A percentile compares a stretch with the other conserved stretches of the same genome.
Conservation (phyloP, 352 stramenopile species). For the Pythium volutum region DNA sequence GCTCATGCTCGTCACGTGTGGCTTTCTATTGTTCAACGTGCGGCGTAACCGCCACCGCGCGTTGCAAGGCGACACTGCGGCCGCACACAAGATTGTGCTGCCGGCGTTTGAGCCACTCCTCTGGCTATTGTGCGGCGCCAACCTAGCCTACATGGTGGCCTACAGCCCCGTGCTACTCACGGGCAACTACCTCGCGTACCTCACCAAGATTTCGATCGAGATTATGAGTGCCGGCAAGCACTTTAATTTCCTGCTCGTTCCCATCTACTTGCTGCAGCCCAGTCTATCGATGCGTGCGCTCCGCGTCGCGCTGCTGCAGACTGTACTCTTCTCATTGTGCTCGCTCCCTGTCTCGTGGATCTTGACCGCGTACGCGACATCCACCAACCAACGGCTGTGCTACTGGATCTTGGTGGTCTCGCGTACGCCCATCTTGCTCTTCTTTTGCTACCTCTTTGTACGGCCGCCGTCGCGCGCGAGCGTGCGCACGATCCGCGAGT, state of each 20-base stretch:
- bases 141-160: conserved; percentile 32
- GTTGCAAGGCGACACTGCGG: conserved; percentile 36
- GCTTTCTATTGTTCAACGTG: conserved; percentile 42
- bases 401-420: conserved; percentile 5
- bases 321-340: conserved; percentile 31
- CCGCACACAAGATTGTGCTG: conserved; percentile 52
- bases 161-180: conserved; percentile 33
- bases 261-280: conserved; percentile 56
- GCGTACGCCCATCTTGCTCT: background rate
- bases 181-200: conserved; percentile 27
- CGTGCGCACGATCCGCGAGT: background rate
- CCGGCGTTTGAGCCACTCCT: conserved; percentile 67
- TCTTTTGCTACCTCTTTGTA: conserved; percentile 10
- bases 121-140: conserved; percentile 23
- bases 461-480: conserved; percentile 9
- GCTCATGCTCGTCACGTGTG: conserved; percentile 5
- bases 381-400: conserved; percentile 1
- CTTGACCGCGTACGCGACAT: conserved; percentile 11
- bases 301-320: conserved; percentile 29
- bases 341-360: conserved; percentile 26
- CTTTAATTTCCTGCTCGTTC: conserved; percentile 42
- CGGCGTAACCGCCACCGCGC: conserved; percentile 50
- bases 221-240: conserved; percentile 40
- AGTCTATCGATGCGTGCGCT: conserved; percentile 46
- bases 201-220: conserved; percentile 21